Evolutionary conservation across 805 yeast genomes (phyloP).

Genomic region (Pichia phayaonensis): DNA sequence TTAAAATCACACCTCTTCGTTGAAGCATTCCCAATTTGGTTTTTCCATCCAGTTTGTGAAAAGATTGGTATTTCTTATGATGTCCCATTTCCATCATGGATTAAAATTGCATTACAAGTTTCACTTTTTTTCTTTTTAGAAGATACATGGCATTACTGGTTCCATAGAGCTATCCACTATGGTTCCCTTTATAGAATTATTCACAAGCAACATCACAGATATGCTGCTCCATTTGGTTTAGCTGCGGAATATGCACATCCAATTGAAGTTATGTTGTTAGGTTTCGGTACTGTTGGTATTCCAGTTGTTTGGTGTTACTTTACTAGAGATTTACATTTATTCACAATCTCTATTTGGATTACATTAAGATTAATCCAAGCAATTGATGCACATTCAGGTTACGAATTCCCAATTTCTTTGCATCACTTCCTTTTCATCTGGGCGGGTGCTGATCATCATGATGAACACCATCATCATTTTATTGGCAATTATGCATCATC

Average conservation of each 20-base stretch:
- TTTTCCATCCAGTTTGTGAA: constrained; percentile 88
- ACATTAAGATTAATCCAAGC: constrained; percentile 88
- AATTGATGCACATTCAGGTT: constrained; percentile 95
- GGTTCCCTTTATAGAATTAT: constrained; percentile 86
- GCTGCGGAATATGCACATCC: constrained; percentile 99
- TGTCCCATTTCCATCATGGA: constrained; percentile 77
- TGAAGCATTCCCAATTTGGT: constrained; percentile 95
- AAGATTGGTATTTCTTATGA: constrained; percentile 65
- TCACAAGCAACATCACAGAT: constrained; percentile 96
- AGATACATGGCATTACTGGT: constrained; percentile 96
- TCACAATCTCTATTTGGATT: constrained; percentile 88
- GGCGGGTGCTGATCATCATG: constrained; percentile 99
- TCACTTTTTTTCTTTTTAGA: constrained; percentile 75
- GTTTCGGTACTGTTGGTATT: constrained; percentile 94
- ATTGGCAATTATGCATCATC: constrained; percentile 92
- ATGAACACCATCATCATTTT: constrained; percentile 92
- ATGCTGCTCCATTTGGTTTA: constrained; percentile 96
- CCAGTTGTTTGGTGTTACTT: constrained; percentile 79
- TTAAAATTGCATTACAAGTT: constrained; percentile 57
- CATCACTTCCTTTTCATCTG: constrained; percentile 90
- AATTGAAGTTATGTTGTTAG: constrained; percentile 80
- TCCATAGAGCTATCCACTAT: constrained; percentile 83
- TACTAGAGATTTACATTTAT: constrained; percentile 72
- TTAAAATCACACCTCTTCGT: constrained; percentile 81
- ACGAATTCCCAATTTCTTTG: constrained; percentile 95